Conservation (phyloP, 352 stramenopile species). For the Phytophthora vignae region DNA sequence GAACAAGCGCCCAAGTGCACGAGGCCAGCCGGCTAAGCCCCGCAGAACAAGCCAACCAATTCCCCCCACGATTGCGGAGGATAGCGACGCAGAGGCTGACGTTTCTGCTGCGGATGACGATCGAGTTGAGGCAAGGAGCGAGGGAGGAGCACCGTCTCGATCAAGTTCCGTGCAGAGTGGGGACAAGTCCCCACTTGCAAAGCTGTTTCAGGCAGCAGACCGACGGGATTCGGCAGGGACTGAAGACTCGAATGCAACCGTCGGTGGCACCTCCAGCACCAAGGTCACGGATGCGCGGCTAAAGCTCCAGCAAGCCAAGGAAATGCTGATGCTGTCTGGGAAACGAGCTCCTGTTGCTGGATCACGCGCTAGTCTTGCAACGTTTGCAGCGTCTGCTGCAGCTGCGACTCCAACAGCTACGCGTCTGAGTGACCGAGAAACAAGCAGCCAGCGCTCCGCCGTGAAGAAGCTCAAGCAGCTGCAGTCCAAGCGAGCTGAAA, state of each 20-base stretch:
- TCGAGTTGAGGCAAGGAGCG: not conserved
- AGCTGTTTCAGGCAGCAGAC: conserved; percentile 21
- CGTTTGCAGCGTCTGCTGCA: conserved; percentile 29
- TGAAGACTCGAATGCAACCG: conserved; percentile 14
- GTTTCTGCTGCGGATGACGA: conserved; percentile 23
- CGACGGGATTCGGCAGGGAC: conserved; percentile 17
- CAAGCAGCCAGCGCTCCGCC: conserved; percentile 60
- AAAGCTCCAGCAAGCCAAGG: conserved; percentile 76
- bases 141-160: conserved; percentile 1
- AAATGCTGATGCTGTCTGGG: conserved; percentile 74
- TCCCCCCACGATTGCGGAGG: conserved; percentile 26
- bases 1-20: conserved; percentile 43
- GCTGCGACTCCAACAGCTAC: conserved; percentile 2
- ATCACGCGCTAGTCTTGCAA: conserved; percentile 44
- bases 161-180: not conserved
- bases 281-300: conserved; percentile 68
- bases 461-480: conserved; percentile 80
- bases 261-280: conserved; percentile 23
- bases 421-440: conserved; percentile 64
- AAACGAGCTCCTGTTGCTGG: conserved; percentile 47
- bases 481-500: conserved; percentile 76
- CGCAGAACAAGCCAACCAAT: conserved; percentile 19
- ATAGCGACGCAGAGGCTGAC: conserved; percentile 27
- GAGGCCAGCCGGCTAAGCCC: conserved; percentile 1
- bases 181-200: conserved; percentile 13